These are phyloP conservation scores for Phtheirospermum japonicum DNA, from an alignment of 257 asterid genomes.

Conservation along the genomic window DNA sequence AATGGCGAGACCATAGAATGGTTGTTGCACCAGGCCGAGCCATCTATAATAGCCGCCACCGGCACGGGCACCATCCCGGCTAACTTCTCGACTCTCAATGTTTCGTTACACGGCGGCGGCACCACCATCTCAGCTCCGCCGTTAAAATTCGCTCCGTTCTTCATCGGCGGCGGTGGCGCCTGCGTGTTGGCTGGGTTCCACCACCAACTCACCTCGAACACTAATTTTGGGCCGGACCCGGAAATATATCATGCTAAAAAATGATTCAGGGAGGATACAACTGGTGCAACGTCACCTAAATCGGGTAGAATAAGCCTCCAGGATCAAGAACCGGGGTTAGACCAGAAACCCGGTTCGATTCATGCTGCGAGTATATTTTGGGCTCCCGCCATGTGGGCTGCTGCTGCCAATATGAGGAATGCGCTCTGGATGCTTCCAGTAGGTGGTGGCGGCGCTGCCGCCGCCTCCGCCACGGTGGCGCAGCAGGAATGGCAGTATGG, in stretches of 20 bases:
- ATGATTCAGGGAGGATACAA: conserved; percentile 42
- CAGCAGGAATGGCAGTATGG: conserved; percentile 63
- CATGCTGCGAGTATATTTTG: conserved; percentile 43
- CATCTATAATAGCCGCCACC: conserved; percentile 51
- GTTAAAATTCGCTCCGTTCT: conserved; percentile 53
- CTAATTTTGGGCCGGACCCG: conserved; percentile 40
- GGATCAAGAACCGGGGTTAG: not conserved
- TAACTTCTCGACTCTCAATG: conserved; percentile 66
- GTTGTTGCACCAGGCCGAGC: conserved; percentile 56
- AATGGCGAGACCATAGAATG: conserved; percentile 63
- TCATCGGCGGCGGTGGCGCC: conserved; percentile 59
- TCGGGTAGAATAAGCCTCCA: conserved; percentile 16
- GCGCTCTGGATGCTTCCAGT: conserved; percentile 72
- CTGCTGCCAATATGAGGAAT: conserved; percentile 47
- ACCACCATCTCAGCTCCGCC: conserved; percentile 65
- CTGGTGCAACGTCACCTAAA: conserved; percentile 32
- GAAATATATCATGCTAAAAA: conserved; percentile 51
- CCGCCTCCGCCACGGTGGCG: conserved; percentile 30
- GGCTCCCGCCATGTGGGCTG: conserved; percentile 75
- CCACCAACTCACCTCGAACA: conserved; percentile 62
- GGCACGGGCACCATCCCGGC: conserved; percentile 67
- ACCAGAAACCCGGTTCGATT: conserved; percentile 36
- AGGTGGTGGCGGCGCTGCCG: conserved; percentile 30
- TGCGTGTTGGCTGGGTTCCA: conserved; percentile 63
- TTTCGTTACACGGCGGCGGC: conserved; percentile 60